These are phyloP conservation scores for Edaphochlamys debaryana DNA, from an alignment of 139 green algal genomes.

Conservation along the genomic window DNA sequence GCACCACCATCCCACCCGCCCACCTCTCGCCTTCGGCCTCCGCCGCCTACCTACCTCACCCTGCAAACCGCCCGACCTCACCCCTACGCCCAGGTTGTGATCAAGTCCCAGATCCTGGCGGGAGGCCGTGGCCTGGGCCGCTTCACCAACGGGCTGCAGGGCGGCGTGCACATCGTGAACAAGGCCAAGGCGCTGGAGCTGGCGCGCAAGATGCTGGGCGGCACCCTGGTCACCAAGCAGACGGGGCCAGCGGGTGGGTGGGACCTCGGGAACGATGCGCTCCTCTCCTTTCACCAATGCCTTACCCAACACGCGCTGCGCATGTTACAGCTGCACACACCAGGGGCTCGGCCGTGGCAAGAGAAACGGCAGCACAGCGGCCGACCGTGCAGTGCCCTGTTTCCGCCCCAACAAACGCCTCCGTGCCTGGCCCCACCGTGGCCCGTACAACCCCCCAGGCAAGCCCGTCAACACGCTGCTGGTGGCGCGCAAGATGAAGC, in stretches of 20 bases:
- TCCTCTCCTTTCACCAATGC: background rate
- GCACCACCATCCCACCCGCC: too few relatives aligned
- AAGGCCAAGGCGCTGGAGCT: conserved; percentile 74
- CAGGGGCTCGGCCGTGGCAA: too few relatives aligned
- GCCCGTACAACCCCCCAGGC: conserved; percentile 67
- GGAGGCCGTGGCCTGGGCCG: conserved; percentile 93
- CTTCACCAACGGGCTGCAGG: conserved; percentile 96
- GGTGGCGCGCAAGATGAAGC: conserved; percentile 92
- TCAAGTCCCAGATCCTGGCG: conserved; percentile 98
- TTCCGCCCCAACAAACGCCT: too few relatives aligned
- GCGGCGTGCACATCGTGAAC: conserved; percentile 95
- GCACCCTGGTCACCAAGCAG: conserved; percentile 96
- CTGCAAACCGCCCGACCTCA: too few relatives aligned
- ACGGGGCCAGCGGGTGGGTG: conserved; percentile 71
- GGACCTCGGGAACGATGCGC: too few relatives aligned
- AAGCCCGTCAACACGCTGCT: conserved; percentile 98
- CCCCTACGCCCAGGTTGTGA: conserved; percentile 92
- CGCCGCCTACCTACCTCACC: too few relatives aligned
- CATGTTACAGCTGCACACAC: too few relatives aligned
- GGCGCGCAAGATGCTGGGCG: conserved; percentile 86
- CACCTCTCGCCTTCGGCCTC: too few relatives aligned
- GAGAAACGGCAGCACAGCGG: too few relatives aligned
- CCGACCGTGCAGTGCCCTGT: too few relatives aligned
- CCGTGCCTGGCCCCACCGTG: too few relatives aligned
- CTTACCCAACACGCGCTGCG: background rate